Evolutionary conservation across 2,329 filamentous ascomycete species (phyloP).

Genomic region (Calonectria multiphialidica): DNA sequence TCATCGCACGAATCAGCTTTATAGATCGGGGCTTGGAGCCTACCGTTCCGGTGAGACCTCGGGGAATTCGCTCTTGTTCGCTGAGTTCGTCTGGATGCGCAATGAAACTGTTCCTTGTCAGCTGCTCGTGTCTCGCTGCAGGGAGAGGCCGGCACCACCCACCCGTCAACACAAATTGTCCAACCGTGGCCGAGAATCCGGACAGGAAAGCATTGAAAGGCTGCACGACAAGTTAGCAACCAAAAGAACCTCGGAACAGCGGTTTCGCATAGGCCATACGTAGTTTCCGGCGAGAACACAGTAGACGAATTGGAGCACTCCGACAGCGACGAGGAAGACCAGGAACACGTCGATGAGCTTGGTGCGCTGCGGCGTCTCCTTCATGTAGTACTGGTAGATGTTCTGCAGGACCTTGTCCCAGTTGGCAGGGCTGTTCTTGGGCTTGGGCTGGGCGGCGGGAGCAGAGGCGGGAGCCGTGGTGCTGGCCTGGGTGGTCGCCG

Average conservation of each 20-base stretch:
- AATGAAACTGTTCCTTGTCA: slow-evolving; percentile 68
- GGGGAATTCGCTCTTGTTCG: slow-evolving; percentile 83
- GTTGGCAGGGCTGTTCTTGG: slow-evolving; percentile 47
- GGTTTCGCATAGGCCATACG: slow-evolving; percentile 67
- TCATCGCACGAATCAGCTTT: not conserved
- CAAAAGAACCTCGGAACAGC: not conserved
- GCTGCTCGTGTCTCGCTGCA: not conserved
- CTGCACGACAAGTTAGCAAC: slow-evolving; percentile 60
- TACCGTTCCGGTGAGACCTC: slow-evolving; percentile 85
- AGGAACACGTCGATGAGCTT: slow-evolving; percentile 95
- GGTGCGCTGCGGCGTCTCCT: slow-evolving; percentile 87
- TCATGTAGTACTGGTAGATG: slow-evolving; percentile 82
- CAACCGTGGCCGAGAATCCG: slow-evolving; percentile 93
- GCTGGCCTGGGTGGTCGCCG: slow-evolving; percentile 46
- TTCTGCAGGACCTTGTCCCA: slow-evolving; percentile 74
- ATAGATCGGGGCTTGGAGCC: slow-evolving; percentile 24
- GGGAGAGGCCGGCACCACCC: slow-evolving; percentile 50
- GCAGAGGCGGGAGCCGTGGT: slow-evolving; percentile 44
- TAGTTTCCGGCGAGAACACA: slow-evolving; percentile 94
- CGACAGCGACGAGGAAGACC: slow-evolving; percentile 86
- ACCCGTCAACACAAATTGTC: slow-evolving; percentile 96
- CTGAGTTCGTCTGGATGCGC: slow-evolving; percentile 90
- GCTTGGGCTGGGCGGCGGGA: slow-evolving; percentile 39
- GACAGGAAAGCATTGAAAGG: slow-evolving; percentile 99
- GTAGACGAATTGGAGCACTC: slow-evolving; percentile 93